Evolutionary conservation across 2,329 filamentous ascomycete species (phyloP).

Genomic region (Bimuria novae-zelandiae): DNA sequence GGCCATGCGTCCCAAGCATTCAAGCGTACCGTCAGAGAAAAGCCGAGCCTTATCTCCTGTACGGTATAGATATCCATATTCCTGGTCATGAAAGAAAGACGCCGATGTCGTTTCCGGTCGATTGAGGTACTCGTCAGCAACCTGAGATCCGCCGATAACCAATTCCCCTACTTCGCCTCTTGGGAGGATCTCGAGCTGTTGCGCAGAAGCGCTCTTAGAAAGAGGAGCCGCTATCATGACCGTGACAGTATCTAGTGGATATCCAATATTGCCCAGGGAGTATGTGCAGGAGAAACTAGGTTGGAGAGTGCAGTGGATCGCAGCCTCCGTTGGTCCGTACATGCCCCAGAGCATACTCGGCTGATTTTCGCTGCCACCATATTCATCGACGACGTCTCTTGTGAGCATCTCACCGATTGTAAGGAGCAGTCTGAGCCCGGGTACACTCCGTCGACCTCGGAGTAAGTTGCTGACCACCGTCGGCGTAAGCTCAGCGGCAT

Average conservation of each 20-base stretch:
- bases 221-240: constrained; percentile 67
- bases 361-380: constrained; percentile 62
- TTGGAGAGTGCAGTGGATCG: constrained; percentile 86
- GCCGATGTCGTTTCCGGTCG: constrained; percentile 72
- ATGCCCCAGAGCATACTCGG: constrained; percentile 81
- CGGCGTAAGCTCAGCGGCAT: constrained; percentile 87
- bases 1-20: constrained; percentile 79
- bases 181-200: constrained; percentile 60
- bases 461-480: constrained; percentile 82
- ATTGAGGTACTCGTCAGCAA: constrained; percentile 82
- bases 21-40: constrained; percentile 69
- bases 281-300: constrained; percentile 61
- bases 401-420: constrained; percentile 96
- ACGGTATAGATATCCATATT: constrained; percentile 74
- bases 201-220: constrained; percentile 17
- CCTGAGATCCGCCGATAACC: constrained; percentile 77
- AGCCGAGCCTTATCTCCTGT: constrained; percentile 84
- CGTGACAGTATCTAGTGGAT: constrained; percentile 80
- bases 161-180: constrained; percentile 76
- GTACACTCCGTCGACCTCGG: constrained; percentile 67
- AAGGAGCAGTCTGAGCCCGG: constrained; percentile 70
- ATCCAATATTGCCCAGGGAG: constrained; percentile 71
- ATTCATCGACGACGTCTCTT: constrained; percentile 74
- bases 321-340: constrained; percentile 92
- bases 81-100: constrained; percentile 69